phyloP scores from a whole-genome alignment of 495 filamentous ascomycete genomes.

The Podospora bellae-mahoneyi region DNA sequence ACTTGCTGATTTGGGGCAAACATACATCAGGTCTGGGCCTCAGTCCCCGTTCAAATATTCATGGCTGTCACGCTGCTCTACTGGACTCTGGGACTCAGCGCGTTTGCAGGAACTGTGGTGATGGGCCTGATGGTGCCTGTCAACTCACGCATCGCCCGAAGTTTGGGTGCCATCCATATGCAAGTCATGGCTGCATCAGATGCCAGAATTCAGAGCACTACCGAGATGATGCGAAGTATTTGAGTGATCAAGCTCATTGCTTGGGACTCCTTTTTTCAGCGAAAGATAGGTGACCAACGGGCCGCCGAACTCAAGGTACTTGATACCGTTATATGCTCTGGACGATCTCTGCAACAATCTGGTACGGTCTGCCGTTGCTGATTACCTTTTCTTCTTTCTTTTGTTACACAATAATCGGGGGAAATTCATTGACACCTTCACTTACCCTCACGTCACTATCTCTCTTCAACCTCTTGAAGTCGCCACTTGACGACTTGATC shows the following conservation, averaged over 20 bases:
- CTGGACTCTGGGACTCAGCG: constrained; percentile 13
- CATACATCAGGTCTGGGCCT: constrained; percentile 14
- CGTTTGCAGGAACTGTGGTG: constrained; percentile 14
- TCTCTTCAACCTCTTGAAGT: constrained; percentile 14
- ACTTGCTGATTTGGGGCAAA: constrained; percentile 12
- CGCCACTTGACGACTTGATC: constrained; percentile 12
- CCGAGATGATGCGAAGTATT: constrained; percentile 7
- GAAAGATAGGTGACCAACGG: constrained; percentile 7
- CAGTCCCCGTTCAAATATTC: constrained; percentile 12
- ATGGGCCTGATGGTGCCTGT: constrained; percentile 16
- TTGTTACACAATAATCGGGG: constrained; percentile 3
- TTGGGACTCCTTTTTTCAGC: constrained; percentile 10
- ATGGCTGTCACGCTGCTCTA: constrained; percentile 13
- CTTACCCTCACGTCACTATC: constrained; percentile 8
- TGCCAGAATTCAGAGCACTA: constrained; percentile 9
- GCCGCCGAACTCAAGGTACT: background rate
- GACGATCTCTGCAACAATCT: constrained; percentile 12
- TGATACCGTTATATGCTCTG: constrained; percentile 10
- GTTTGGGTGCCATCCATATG: constrained; percentile 15
- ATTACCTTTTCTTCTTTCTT: constrained; percentile 13
- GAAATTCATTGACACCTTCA: constrained; percentile 12
- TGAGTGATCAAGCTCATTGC: constrained; percentile 9
- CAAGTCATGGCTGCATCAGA: constrained; percentile 17
- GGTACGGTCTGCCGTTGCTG: constrained; percentile 7
- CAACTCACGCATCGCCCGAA: constrained; percentile 14